These are phyloP conservation scores for Lentinula sp. DNA, from an alignment of 768 basidiomycete species.

Conservation along the genomic window DNA sequence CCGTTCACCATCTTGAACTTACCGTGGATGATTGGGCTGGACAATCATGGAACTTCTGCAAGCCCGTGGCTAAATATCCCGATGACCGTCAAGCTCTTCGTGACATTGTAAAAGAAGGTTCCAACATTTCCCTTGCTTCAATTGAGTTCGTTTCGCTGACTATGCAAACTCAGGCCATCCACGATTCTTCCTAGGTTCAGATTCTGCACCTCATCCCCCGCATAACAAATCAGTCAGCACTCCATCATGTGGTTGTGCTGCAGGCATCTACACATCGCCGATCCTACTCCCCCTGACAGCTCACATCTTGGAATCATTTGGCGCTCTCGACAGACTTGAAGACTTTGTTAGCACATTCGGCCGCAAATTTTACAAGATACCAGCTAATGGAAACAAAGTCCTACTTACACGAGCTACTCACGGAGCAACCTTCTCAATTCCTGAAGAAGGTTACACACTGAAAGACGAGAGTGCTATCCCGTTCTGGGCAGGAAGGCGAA, in stretches of 20 bases:
- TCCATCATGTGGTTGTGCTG: constrained; percentile 75
- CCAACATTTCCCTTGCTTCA: constrained; percentile 4
- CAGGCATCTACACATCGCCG: constrained; percentile 93
- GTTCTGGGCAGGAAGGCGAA: constrained; percentile 80
- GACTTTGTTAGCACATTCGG: constrained; percentile 79
- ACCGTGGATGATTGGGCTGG: constrained; percentile 97
- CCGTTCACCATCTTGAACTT: constrained; percentile 90
- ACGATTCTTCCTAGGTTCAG: constrained; percentile 95
- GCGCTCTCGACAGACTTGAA: constrained; percentile 75
- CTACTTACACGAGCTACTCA: constrained; percentile 34
- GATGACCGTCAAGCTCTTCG: constrained; percentile 82
- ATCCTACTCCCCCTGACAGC: constrained; percentile 88
- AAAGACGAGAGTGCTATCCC: constrained; percentile 60
- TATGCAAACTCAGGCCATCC: constrained; percentile 62
- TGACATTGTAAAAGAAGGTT: constrained; percentile 72
- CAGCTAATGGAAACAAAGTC: constrained; percentile 28
- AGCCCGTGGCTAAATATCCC: constrained; percentile 95
- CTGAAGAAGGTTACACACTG: constrained; percentile 43
- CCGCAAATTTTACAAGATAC: constrained; percentile 66
- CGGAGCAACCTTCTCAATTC: constrained; percentile 12
- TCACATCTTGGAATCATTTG: constrained; percentile 81
- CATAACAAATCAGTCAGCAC: constrained; percentile 63
- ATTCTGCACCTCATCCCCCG: constrained; percentile 89
- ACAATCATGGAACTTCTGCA: constrained; percentile 94
- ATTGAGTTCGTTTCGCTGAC: neutral